Percentiles rank a stretch among this genome's conserved stretches.
phyloP scores from a whole-genome alignment of 176 grass and related monocot species.

The Oryza coarctata region DNA sequence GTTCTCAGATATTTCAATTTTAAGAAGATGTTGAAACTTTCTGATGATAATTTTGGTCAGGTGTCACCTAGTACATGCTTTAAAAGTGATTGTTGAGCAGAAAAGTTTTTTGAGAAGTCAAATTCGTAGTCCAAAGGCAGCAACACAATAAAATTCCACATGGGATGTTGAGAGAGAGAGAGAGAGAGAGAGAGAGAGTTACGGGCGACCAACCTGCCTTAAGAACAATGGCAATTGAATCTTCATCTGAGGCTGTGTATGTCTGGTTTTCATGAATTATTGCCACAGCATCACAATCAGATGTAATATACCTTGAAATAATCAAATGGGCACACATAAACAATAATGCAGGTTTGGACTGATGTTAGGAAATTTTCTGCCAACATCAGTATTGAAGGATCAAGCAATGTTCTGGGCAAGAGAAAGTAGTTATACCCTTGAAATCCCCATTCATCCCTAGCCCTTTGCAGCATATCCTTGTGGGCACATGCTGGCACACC shows the following conservation, averaged over 20 bases:
- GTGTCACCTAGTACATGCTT: neutral
- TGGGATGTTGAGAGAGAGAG: neutral
- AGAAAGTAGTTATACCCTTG: conserved; percentile 54
- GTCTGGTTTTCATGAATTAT: conserved; percentile 85
- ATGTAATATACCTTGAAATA: conserved; percentile 68
- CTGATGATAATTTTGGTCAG: neutral
- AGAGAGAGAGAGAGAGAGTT: neutral
- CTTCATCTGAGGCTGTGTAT: conserved; percentile 69
- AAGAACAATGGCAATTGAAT: conserved; percentile 87
- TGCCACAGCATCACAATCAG: conserved; percentile 86
- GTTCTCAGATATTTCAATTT: conserved; percentile 9
- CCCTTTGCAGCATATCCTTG: conserved; percentile 68
- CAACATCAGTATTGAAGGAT: conserved; percentile 12
- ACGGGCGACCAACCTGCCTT: conserved; percentile 67
- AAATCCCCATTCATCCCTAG: conserved; percentile 91
- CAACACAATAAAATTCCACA: neutral
- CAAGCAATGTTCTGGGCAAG: conserved; percentile 8
- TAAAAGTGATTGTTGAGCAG: neutral
- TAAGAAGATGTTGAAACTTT: neutral
- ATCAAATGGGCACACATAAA: conserved; percentile 35
- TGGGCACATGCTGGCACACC: conserved; percentile 76
- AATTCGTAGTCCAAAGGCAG: neutral
- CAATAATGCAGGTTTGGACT: neutral
- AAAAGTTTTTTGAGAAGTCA: neutral
- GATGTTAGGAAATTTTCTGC: neutral